Percentiles rank a stretch among this genome's conserved stretches.
Conservation (phyloP, 208 protist species). For the Leishmania lainsoni region DNA sequence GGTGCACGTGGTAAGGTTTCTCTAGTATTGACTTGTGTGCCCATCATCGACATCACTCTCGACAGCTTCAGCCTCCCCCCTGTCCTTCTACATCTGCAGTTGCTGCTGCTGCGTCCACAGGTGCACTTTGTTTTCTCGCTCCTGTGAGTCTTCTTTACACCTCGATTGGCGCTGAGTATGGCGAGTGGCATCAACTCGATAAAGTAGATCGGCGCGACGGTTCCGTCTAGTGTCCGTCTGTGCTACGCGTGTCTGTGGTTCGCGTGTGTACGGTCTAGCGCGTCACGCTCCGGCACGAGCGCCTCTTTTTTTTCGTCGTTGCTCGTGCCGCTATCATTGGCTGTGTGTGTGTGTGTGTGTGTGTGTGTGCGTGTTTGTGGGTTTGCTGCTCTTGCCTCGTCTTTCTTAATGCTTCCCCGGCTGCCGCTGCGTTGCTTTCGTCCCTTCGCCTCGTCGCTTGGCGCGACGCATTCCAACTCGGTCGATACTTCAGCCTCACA, state of each 20-base stretch:
- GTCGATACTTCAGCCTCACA: not conserved
- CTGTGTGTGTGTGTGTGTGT: not conserved
- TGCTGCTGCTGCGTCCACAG: not conserved
- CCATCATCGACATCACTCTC: not conserved
- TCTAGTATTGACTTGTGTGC: not conserved
- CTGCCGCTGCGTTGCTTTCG: constrained; percentile 8
- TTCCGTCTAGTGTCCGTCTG: not conserved
- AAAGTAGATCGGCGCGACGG: not conserved
- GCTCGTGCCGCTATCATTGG: not conserved
- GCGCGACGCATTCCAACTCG: not conserved
- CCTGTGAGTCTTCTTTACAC: not conserved
- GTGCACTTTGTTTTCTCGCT: not conserved
- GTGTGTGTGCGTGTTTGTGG: not conserved
- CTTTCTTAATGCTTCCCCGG: constrained; percentile 1
- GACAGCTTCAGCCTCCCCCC: not conserved
- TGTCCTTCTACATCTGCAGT: not conserved
- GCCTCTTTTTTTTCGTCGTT: not conserved
- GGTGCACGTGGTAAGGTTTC: not conserved
- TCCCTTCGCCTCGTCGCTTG: constrained; percentile 2
- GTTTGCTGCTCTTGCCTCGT: not conserved
- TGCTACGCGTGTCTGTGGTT: not conserved
- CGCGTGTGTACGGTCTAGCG: not conserved
- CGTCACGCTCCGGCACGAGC: not conserved
- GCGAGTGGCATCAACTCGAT: not conserved
- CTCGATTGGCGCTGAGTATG: not conserved